A percentile compares a stretch with the other conserved stretches of the same genome.
phyloP scores from a whole-genome alignment of 768 basidiomycete species.

The Boletus huronensis region DNA sequence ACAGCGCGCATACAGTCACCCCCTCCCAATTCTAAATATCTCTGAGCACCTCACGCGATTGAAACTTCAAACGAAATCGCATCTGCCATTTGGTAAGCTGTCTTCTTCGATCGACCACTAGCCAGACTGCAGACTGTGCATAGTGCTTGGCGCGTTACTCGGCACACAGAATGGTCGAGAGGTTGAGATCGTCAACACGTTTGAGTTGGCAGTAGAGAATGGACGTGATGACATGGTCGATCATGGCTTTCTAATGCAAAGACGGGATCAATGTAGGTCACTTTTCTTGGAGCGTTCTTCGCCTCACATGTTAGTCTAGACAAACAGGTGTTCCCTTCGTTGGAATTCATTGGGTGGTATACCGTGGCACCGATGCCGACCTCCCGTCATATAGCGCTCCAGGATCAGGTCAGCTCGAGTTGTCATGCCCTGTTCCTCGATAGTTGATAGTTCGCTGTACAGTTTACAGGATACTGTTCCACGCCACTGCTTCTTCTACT shows the following conservation, averaged over 20 bases:
- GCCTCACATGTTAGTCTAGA: conserved; percentile 45
- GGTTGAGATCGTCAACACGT: conserved; percentile 96
- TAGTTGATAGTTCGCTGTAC: conserved; percentile 2
- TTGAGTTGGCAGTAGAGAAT: conserved; percentile 73
- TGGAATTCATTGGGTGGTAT: conserved; percentile 99
- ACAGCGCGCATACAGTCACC: conserved; percentile 60
- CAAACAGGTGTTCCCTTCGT: conserved; percentile 96
- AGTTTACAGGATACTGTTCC: conserved; percentile 86
- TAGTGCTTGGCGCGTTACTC: conserved; percentile 90
- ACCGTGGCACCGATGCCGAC: conserved; percentile 77
- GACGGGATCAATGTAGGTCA: conserved; percentile 81
- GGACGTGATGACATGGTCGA: conserved; percentile 62
- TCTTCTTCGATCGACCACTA: background rate
- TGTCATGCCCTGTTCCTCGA: background rate
- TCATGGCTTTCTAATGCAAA: conserved; percentile 73
- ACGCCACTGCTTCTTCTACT: conserved; percentile 84
- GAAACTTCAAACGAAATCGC: conserved; percentile 64
- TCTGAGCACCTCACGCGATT: conserved; percentile 91
- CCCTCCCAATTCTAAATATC: conserved; percentile 93
- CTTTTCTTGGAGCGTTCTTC: background rate
- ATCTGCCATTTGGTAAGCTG: conserved; percentile 61
- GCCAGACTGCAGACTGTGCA: background rate
- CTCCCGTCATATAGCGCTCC: conserved; percentile 71
- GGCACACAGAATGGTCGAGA: conserved; percentile 93
- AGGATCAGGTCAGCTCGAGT: conserved; percentile 64